phyloP scores from a whole-genome alignment of 352 stramenopile genomes.

The Aphanomyces cochlioides region DNA sequence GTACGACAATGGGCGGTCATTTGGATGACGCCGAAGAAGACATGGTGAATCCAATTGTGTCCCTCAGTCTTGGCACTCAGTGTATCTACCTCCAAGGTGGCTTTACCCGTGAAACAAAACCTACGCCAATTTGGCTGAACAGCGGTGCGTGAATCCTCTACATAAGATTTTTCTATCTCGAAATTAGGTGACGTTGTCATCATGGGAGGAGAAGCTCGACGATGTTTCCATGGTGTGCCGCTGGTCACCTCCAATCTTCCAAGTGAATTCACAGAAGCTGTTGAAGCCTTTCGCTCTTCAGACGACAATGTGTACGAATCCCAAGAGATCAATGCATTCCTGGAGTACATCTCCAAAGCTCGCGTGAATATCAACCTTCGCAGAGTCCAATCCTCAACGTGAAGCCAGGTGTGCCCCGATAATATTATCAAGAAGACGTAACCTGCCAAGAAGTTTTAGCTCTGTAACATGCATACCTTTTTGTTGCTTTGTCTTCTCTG shows the following conservation, averaged over 20 bases:
- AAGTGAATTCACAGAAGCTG: constrained; percentile 6
- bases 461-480: too few species aligned
- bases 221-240: constrained; percentile 29
- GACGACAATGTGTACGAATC: neutral
- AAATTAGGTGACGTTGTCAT: constrained; percentile 26
- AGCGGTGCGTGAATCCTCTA: constrained; percentile 15
- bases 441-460: too few species aligned
- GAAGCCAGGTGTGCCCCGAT: too few species aligned
- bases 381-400: neutral
- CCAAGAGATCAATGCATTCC: constrained; percentile 15
- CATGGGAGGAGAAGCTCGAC: constrained; percentile 24
- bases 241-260: constrained; percentile 23
- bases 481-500: too few species aligned
- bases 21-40: constrained; percentile 27
- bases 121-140: constrained; percentile 19
- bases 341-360: constrained; percentile 18
- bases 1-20: constrained; percentile 27
- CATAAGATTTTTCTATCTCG: neutral
- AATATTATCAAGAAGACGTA: too few species aligned
- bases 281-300: neutral
- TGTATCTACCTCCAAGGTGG: constrained; percentile 31
- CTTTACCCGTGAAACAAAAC: constrained; percentile 3
- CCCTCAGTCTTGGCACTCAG: constrained; percentile 24
- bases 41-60: constrained; percentile 30
- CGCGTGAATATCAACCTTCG: constrained; percentile 30